Conservation (phyloP, 345 rosid genomes). For the Pelargonium nanum region DNA sequence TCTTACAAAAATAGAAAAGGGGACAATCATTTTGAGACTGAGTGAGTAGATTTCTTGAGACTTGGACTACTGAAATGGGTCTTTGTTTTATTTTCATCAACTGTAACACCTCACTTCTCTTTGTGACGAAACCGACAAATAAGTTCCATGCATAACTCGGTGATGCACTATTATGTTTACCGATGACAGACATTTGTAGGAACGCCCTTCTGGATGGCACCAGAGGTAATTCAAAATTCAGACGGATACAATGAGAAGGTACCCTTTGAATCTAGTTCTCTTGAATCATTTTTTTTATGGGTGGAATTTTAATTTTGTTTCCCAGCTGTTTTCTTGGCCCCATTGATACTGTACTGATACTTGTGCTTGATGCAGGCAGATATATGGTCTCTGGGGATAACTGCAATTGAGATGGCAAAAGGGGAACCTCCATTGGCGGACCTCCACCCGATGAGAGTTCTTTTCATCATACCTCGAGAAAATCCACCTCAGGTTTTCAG, state of each 20-base stretch:
- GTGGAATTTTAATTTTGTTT: no score
- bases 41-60: no score
- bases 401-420: conserved; percentile 98
- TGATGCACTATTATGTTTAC: conserved; percentile 28
- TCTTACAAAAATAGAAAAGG: no score
- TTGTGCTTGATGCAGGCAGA: conserved; percentile 66
- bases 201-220: conserved; percentile 99
- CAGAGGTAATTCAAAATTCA: conserved; percentile 96
- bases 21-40: no score
- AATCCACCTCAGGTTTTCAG: conserved; percentile 89
- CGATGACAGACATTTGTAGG: conserved; percentile 92
- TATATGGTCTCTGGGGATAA: conserved; percentile 98
- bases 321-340: no score
- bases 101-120: no score
- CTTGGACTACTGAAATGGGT: no score
- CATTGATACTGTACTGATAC: no score
- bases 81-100: no score
- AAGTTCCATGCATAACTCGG: no score
- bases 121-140: no score
- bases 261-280: conserved; percentile 2
- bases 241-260: conserved; percentile 99
- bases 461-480: conserved; percentile 97
- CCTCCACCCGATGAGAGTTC: conserved; percentile 99
- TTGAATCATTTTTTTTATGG: no score
- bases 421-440: conserved; percentile 99